Percentiles rank a stretch among this genome's conserved stretches.
Conservation (phyloP, 1,284 basidiomycete genomes). For the Gymnopus androsaceus region DNA sequence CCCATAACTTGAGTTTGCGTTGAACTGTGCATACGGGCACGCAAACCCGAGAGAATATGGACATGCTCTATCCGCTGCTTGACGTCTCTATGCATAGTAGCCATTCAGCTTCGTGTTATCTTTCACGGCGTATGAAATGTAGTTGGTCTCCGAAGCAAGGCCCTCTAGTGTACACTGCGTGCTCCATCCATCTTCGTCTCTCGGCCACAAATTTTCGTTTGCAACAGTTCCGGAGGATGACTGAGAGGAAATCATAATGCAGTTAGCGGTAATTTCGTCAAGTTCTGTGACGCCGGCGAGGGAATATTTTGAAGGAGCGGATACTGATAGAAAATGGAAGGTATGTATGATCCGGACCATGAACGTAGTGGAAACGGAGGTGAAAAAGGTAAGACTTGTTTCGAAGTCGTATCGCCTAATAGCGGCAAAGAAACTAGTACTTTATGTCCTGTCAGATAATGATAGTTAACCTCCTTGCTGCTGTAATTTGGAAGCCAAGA, state of each 20-base stretch:
- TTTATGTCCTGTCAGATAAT: constrained; percentile 23
- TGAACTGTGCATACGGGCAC: constrained; percentile 67
- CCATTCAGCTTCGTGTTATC: constrained; percentile 53
- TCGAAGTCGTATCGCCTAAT: constrained; percentile 77
- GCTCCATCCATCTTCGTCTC: constrained; percentile 60
- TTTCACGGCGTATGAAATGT: constrained; percentile 64
- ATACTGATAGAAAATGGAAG: no score
- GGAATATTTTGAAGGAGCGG: constrained; percentile 86
- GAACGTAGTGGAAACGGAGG: constrained; percentile 51
- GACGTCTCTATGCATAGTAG: constrained; percentile 76
- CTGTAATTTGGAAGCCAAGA: no score
- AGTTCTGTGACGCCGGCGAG: constrained; percentile 48
- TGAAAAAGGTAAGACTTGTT: constrained; percentile 78
- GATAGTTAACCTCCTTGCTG: not conserved
- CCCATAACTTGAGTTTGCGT: constrained; percentile 73
- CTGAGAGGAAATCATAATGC: constrained; percentile 48
- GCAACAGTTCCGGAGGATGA: constrained; percentile 36
- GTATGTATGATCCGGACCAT: constrained; percentile 50
- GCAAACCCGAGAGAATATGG: constrained; percentile 72
- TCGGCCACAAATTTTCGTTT: constrained; percentile 54
- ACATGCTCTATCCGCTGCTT: constrained; percentile 73
- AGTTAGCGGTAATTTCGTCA: constrained; percentile 54
- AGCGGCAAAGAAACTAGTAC: constrained; percentile 45
- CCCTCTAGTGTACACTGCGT: constrained; percentile 65
- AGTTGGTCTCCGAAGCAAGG: constrained; percentile 65